Evolutionary conservation across 768 basidiomycete species (phyloP).

Genomic region (Tricholomella constricta): DNA sequence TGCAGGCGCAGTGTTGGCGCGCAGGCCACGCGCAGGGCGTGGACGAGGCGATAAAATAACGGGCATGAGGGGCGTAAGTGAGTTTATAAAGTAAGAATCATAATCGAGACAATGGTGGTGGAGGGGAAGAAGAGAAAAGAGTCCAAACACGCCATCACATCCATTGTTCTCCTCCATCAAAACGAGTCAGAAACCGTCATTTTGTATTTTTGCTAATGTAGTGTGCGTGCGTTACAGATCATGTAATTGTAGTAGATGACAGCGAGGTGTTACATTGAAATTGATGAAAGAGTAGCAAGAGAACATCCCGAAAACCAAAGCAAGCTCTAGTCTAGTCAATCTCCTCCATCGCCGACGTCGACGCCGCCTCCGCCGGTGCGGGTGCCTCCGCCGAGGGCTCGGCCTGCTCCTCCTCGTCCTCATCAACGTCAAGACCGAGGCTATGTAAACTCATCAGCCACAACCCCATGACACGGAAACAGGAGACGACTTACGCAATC

Average conservation of each 20-base stretch:
- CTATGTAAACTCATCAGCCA: conserved; percentile 27
- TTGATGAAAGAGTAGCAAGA: conserved; percentile 29
- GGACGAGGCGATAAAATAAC: conserved; percentile 45
- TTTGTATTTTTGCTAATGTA: not conserved
- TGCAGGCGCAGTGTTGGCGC: conserved; percentile 15
- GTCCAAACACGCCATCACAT: not conserved
- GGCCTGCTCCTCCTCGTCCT: conserved; percentile 59
- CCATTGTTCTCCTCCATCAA: not conserved
- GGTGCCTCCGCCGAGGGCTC: conserved; percentile 49
- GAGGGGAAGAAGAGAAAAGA: not conserved
- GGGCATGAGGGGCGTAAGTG: conserved; percentile 8
- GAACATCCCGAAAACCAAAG: conserved; percentile 17
- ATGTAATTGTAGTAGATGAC: not conserved
- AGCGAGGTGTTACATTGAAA: conserved; percentile 11
- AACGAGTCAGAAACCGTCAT: conserved; percentile 4
- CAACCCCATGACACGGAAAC: not conserved
- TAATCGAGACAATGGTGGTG: conserved; percentile 11
- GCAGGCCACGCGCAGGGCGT: conserved; percentile 16
- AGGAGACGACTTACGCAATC: conserved; percentile 64
- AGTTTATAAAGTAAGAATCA: conserved; percentile 16
- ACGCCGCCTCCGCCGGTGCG: conserved; percentile 56
- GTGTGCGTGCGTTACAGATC: not conserved
- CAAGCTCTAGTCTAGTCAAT: conserved; percentile 62
- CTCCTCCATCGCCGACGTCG: conserved; percentile 94
- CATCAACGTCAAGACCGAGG: conserved; percentile 87